Percentiles rank a stretch among this genome's conserved stretches.
Conservation (phyloP, 1,284 basidiomycete genomes). For the Phellopilus nigrolimitatus region DNA sequence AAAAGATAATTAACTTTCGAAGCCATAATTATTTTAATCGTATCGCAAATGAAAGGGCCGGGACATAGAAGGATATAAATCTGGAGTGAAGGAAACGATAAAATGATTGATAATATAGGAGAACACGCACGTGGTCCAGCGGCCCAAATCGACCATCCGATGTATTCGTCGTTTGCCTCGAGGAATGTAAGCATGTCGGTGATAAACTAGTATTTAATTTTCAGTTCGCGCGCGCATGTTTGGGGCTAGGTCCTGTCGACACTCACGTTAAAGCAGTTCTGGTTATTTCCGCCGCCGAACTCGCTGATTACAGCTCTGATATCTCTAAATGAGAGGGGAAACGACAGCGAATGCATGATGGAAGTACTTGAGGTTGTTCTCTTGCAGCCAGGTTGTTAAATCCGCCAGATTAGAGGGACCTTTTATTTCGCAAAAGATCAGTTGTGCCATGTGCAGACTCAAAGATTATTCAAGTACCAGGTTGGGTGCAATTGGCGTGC, state of each 20-base stretch:
- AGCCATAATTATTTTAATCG: no score
- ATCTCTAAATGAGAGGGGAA: not conserved
- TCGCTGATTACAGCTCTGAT: constrained; percentile 40
- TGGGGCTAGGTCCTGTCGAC: not conserved
- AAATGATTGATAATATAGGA: not conserved
- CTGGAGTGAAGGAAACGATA: not conserved
- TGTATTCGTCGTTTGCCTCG: constrained; percentile 38
- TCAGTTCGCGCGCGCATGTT: not conserved
- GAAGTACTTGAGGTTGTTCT: constrained; percentile 39
- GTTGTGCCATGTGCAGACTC: not conserved
- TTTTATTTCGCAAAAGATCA: not conserved
- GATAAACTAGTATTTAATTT: constrained; percentile 23
- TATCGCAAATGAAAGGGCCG: not conserved
- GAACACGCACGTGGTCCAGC: constrained; percentile 43
- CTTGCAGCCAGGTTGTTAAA: constrained; percentile 38
- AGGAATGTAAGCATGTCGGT: constrained; percentile 38
- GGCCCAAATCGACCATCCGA: constrained; percentile 45
- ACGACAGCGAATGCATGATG: not conserved
- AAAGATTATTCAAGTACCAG: constrained; percentile 23
- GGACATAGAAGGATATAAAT: not conserved
- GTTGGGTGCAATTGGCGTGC: constrained; percentile 40
- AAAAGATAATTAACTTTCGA: no score
- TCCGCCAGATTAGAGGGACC: constrained; percentile 37
- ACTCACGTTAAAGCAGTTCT: constrained; percentile 34
- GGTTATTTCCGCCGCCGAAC: constrained; percentile 41